Base-by-base conservation (phyloP, 2,329 filamentous ascomycete genomes). In the Aspergillus floridensis region DNA sequence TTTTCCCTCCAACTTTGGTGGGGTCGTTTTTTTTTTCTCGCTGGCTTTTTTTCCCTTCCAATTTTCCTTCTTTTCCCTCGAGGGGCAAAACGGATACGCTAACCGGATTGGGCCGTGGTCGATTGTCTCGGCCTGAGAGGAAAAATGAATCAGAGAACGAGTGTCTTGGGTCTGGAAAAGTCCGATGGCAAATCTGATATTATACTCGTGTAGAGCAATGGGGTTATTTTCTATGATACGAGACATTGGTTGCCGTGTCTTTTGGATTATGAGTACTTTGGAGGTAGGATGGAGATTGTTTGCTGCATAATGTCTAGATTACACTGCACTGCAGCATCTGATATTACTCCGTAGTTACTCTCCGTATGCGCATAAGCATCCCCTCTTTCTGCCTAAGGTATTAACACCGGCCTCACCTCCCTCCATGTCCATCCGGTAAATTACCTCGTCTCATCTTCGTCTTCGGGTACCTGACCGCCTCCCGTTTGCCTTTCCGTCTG, bases 1-100 rank as follows among this genome's bases (percentile, higher is more conserved):
- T 52, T 57, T 59, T 50, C 54, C 32, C 59, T 52, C 53, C 55
- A 56, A 56, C 47, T 65, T 65, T 64, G 63, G 65, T 65, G 63
- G 65, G 65, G 65, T 56, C 59, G 63, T 63, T 61, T 57, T 52
- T 22, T 54, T 29, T 56, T 59, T 59, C 55, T 61, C 46, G 56
- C 56, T 48, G 51, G 16, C 53, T 49, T 44, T 51, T 55, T 22
- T 22, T 22, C 22, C 22, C 22, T 22, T 22, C 22, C 22, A 22
- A 22, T 22, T 22, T 21, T 49, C 21, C 38, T 32, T 56, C 50
- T 53, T 57, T 57, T 52, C 35, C 22, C 29, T 61, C 47, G 63
- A 62, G 65, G 63, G 62, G 63, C 61, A 57, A 61, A 56, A 35
- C 49, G 11, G 46, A 32, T 50, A 38, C 58, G 47, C 64, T 66